Evolutionary conservation across 768 basidiomycete species (phyloP), one percentile per base, ranked within the genome.

Genomic region (Leccinum disarticulatum): DNA sequence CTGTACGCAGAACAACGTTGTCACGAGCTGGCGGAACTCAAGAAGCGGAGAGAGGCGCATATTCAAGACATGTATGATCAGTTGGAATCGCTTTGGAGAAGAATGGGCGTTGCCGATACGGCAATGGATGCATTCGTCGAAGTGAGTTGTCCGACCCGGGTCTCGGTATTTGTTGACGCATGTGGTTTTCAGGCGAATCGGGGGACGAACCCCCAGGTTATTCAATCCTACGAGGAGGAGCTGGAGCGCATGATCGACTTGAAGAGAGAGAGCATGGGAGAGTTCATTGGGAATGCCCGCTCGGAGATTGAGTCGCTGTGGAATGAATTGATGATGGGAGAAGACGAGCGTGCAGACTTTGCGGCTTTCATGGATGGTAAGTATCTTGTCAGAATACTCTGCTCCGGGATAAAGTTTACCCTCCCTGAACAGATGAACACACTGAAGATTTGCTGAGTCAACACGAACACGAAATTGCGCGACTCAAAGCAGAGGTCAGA

Each of bases 51-150:
- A 13, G 94, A 96, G 67, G 76, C 83, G 1, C 86, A 88, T 63
- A 98, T 99, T 31, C 96, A 99, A 71, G 82, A 87, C 0, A 88
- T 98, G 80, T 99, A 95, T 68, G 94, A 98, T 72, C 87, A 93
- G 63, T 81, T 99, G 1, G 95, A 96, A 70, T 86, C 86, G 0
- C 81, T 98, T 3, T 99, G 96, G 96, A 82, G 81, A 59, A 77
- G 95, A 57, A 80, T 98, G 59, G 95, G 93, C 14, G 86, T 96
- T 5, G 72, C 81, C 1, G 91, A 95, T 52, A 75, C 73, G 1
- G 88, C 88, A 49, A 93, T 95, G 84, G 93, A 98, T 66, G 84
- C 81, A n/a, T 99, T 99, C 68, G 90, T 98, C 0, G 93, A 98
- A 60, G 80, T 79, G 15, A 61, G 71, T 61, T 14, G 14, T n/a